Evolutionary conservation across 2,329 filamentous ascomycete species (phyloP), one percentile per base, ranked within the genome.

Genomic region (Hypoxylon sp.): DNA sequence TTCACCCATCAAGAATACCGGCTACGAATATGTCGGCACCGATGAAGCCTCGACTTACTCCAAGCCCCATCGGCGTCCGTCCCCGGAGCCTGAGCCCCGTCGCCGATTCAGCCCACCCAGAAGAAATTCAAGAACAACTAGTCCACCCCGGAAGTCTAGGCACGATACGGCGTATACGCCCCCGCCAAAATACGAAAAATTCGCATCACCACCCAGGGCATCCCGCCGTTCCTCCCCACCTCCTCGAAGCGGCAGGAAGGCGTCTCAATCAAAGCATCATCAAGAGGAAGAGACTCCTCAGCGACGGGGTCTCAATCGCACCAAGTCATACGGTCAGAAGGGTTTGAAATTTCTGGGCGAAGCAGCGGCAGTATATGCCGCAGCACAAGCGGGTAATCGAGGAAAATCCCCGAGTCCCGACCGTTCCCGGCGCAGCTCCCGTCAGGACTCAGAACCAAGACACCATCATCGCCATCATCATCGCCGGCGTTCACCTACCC

Each of bases 1-100:
- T 8, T 70, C 71, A 26, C 69, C 72, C 16, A 62, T 54, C 11
- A 58, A 60, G 33, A 52, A 38, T 20, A 30, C 71, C 4, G 64
- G 54, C n/a, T 76, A 73, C 51, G 73, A 75, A 52, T 76, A 76
- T 38, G 54, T 75, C 44, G 74, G 73, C 40, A 75, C 74, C 16
- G 73, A 75, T 20, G 73, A 75, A 49, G 64, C 71, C 24, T 60
- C 49, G 12, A 61, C 38, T 28, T 24, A 16, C 26, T 56, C 70
- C 18, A 65, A 56, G 18, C 59, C 71, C n/a, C 70, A 49, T 32
- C 71, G 53, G 16, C 40, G 48, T 28, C 64, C 33, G 24, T 70
- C 71, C 4, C 69, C 72, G 9, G 64, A 60, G 20, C 55, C 52
- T 2, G 61, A 70, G 9, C 59, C 54, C 20, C 58, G 64, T 22